A percentile compares a stretch with the other conserved stretches of the same genome.
Conservation (phyloP, 306 rosid genomes). For the Astragalus membranaceus region DNA sequence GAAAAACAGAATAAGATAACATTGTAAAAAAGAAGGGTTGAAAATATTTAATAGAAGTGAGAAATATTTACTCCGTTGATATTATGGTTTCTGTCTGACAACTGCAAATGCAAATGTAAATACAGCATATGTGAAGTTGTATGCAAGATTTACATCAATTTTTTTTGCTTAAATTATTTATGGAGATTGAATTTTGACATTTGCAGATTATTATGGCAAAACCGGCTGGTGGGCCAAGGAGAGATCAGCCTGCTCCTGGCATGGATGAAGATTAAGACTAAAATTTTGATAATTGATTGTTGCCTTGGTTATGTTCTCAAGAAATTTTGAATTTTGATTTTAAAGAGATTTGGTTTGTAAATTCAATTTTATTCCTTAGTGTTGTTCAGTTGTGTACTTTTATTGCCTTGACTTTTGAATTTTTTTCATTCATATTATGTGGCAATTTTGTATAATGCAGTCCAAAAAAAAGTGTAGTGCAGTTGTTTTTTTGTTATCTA, state of each 20-base stretch:
- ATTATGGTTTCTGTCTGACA: neutral
- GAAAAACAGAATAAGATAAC: no score
- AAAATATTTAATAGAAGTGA: no score
- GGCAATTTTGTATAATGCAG: neutral
- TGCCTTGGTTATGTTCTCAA: neutral
- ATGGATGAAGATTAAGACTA: conserved; percentile 66
- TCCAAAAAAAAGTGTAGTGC: no score
- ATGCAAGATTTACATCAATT: neutral
- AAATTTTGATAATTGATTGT: neutral
- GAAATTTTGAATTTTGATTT: conserved; percentile 34
- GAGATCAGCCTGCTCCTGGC: conserved; percentile 66
- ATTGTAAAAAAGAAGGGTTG: neutral
- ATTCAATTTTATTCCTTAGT: conserved; percentile 13
- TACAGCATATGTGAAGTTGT: neutral
- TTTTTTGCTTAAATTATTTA: neutral
- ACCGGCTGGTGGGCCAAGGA: conserved; percentile 94
- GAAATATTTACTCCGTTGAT: neutral
- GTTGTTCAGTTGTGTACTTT: neutral
- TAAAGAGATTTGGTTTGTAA: conserved; percentile 6
- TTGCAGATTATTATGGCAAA: conserved; percentile 86
- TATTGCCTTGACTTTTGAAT: neutral
- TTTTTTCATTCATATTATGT: neutral
- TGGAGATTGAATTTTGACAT: neutral
- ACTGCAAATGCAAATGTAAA: neutral
- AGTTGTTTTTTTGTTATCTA: neutral